Evolutionary conservation across 2,329 filamentous ascomycete genomes (phyloP), one percentile per base, ranked within the genome.

Genomic region (Thielaviopsis punctulata): DNA sequence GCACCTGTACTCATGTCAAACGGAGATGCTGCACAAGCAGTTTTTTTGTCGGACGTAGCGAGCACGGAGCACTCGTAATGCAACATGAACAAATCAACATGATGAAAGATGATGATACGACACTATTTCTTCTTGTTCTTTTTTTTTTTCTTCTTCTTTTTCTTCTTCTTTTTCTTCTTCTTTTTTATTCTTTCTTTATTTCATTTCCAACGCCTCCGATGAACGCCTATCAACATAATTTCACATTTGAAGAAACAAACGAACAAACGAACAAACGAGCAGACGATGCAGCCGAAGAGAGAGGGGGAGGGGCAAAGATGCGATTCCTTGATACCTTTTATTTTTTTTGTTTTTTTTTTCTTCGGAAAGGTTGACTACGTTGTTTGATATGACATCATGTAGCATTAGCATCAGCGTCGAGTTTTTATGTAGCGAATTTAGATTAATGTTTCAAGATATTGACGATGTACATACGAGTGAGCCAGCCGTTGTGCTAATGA

Each of bases 111-210:
- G 30, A 33, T 12, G 30, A 33, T 12, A 33, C 9, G 30, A 33
- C 30, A 33, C 15, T 33, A 3, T 33, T 33, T 33, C 9, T 12
- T 33, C 72, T 50, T 67, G 68, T 18, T 68, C 69, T 56, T 72
- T 72, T 60, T 68, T 68, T 9, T 65, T 52, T 43, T 13, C n/a
- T 13, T 33, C 48, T 15, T 48, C n/a, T 48, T 49, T 12, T 13
- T 39, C 10, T 19, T 15, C 21, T 27, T 44, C 22, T 22, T 19
- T 44, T 36, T 15, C 7, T 23, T 36, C 12, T 21, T 7, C 19
- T 15, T 36, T 49, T 43, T 43, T 5, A 10, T 45, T 22, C 13
- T 19, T 24, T 6, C 10, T 45, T 12, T 45, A 3, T 12, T 27
- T 50, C 48, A 4, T 47, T 47, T 18, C 23, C 27, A 27, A 27